phyloP scores from a whole-genome alignment of 768 basidiomycete genomes.

The Rhodocollybia butyracea region DNA sequence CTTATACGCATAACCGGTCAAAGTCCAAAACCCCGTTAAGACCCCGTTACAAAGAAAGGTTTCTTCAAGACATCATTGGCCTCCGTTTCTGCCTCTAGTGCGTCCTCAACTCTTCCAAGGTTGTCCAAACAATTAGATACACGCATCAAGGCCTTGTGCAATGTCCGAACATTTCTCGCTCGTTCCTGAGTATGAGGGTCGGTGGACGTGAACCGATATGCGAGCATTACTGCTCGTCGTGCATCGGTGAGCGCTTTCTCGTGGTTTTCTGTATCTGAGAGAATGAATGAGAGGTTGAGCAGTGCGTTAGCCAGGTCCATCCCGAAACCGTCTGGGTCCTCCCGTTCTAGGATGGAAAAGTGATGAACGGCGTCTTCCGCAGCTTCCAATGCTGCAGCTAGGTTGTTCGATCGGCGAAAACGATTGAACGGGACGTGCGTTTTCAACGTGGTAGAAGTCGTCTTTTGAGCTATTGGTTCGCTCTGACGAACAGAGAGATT shows the following conservation, averaged over 20 bases:
- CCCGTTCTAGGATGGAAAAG: constrained; percentile 1
- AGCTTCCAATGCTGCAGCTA: background rate
- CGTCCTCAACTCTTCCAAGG: constrained; percentile 2
- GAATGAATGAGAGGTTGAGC: constrained; percentile 10
- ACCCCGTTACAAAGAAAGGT: background rate
- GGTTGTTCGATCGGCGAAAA: background rate
- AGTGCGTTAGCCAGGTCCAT: constrained; percentile 10
- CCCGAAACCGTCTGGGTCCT: background rate
- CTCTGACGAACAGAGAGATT: constrained; percentile 7
- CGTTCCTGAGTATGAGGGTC: constrained; percentile 6
- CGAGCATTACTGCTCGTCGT: constrained; percentile 5
- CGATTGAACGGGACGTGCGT: background rate
- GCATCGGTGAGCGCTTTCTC: constrained; percentile 6
- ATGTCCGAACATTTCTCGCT: background rate
- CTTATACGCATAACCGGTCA: background rate
- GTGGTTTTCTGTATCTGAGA: constrained; percentile 1
- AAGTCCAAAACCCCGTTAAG: background rate
- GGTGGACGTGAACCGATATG: background rate
- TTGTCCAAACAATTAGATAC: constrained; percentile 3
- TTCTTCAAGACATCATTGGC: constrained; percentile 8
- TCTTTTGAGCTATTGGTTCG: background rate
- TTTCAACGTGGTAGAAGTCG: background rate
- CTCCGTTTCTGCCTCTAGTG: constrained; percentile 5
- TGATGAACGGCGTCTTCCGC: constrained; percentile 9
- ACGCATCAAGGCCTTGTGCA: constrained; percentile 8